These are phyloP conservation scores for Hyparrhenia diplandra DNA, from an alignment of 176 grass and related monocot species.

Conservation along the genomic window DNA sequence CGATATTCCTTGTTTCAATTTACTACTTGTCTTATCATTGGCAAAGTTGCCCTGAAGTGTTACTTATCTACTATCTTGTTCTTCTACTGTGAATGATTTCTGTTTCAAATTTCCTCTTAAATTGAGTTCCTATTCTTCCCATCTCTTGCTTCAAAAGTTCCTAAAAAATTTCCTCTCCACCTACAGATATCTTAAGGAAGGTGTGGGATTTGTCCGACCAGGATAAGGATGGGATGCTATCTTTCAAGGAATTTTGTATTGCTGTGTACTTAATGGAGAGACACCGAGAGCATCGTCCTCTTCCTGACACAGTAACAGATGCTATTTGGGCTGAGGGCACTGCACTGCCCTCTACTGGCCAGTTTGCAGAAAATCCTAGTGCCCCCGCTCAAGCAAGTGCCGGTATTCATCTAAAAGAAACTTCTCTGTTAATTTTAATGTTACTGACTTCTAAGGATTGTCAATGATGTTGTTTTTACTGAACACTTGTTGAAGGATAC, in stretches of 20 bases:
- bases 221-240: constrained; percentile 98
- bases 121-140: constrained; percentile 15
- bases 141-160: constrained; percentile 9
- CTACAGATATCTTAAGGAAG: constrained; percentile 87
- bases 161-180: constrained; percentile 16
- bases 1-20: constrained; percentile 12
- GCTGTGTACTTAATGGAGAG: constrained; percentile 98
- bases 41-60: not conserved
- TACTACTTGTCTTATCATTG: not conserved
- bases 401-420: constrained; percentile 51
- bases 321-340: constrained; percentile 83
- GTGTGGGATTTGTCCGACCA: constrained; percentile 99
- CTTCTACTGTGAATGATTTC: not conserved
- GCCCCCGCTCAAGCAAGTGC: constrained; percentile 45
- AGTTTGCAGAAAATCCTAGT: constrained; percentile 65
- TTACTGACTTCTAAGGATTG: constrained; percentile 3
- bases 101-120: constrained; percentile 12
- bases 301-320: constrained; percentile 80
- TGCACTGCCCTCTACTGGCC: constrained; percentile 74
- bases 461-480: constrained; percentile 29
- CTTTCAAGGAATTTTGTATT: constrained; percentile 89
- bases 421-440: constrained; percentile 2
- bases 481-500: constrained; percentile 49
- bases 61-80: constrained; percentile 13
- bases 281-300: constrained; percentile 68